These are phyloP conservation scores for Stachybotrys echinatus DNA, from an alignment of 2,329 filamentous ascomycete species.

Conservation along the genomic window DNA sequence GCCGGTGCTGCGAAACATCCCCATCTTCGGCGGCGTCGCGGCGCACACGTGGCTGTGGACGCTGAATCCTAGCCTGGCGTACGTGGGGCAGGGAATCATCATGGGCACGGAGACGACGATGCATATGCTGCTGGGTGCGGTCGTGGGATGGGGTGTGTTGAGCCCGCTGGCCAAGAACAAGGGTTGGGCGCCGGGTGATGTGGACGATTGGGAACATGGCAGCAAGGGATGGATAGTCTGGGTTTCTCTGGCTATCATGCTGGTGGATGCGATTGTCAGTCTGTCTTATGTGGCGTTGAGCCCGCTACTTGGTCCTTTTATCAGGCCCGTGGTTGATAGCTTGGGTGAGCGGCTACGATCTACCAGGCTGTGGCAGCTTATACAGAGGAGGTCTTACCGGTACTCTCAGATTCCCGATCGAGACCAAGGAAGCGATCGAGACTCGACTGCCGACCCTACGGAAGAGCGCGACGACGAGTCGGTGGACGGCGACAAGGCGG, in stretches of 20 bases:
- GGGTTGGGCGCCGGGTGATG: slow-evolving; percentile 85
- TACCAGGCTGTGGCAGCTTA: slow-evolving; percentile 11
- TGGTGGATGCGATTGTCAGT: slow-evolving; percentile 86
- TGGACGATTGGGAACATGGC: slow-evolving; percentile 83
- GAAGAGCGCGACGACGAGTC: slow-evolving; percentile 5
- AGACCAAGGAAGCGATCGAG: slow-evolving; percentile 4
- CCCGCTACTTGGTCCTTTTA: slow-evolving; percentile 37
- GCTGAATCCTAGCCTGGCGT: slow-evolving; percentile 93
- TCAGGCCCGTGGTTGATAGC: neutral
- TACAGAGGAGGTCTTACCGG: slow-evolving; percentile 6
- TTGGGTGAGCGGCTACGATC: slow-evolving; percentile 10
- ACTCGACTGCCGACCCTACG: neutral
- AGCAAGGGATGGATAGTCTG: slow-evolving; percentile 99
- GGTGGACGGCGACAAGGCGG: slow-evolving; percentile 12
- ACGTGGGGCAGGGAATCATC: slow-evolving; percentile 95
- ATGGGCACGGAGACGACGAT: slow-evolving; percentile 95
- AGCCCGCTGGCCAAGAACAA: slow-evolving; percentile 81
- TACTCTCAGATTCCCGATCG: slow-evolving; percentile 16
- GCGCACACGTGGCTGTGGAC: slow-evolving; percentile 89
- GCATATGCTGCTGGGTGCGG: slow-evolving; percentile 88
- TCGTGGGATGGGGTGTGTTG: slow-evolving; percentile 85
- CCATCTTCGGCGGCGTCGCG: slow-evolving; percentile 71
- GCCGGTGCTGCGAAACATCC: slow-evolving; percentile 77
- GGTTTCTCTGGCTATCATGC: slow-evolving; percentile 94
- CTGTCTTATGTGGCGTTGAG: slow-evolving; percentile 71